Evolutionary conservation across 2,329 filamentous ascomycete genomes (phyloP).

Genomic region (Colletotrichum nymphaeae): DNA sequence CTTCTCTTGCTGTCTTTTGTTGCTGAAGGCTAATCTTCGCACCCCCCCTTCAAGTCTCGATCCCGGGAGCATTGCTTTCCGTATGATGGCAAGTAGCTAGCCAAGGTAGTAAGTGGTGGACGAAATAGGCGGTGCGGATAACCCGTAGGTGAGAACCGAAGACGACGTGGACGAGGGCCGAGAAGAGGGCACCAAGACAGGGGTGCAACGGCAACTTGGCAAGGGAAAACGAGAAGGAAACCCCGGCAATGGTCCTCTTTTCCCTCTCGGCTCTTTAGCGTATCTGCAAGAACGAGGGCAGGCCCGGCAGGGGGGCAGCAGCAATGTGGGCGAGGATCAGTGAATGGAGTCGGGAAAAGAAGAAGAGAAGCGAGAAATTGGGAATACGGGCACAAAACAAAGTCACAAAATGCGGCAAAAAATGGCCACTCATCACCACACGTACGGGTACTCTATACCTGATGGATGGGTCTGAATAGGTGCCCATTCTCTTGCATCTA

Average conservation of each 20-base stretch:
- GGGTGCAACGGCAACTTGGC: not conserved
- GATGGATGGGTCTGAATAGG: not conserved
- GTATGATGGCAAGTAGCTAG: not conserved
- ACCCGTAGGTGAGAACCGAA: not conserved
- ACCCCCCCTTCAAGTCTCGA: not conserved
- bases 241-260: slow-evolving; percentile 5
- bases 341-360: not conserved
- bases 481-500: slow-evolving; percentile 1
- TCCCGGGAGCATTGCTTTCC: not conserved
- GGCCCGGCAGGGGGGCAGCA: not conserved
- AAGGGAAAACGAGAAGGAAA: not conserved
- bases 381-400: slow-evolving; percentile 23
- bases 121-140: not conserved
- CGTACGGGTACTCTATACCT: not conserved
- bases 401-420: not conserved
- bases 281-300: slow-evolving; percentile 22
- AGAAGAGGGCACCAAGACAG: not conserved
- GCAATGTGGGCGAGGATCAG: not conserved
- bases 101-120: not conserved
- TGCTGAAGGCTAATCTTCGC: not conserved
- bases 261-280: slow-evolving; percentile 25
- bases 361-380: slow-evolving; percentile 17
- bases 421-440: not conserved
- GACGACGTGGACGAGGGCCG: not conserved
- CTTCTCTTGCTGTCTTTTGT: not conserved